Evolutionary conservation across 352 stramenopile genomes (phyloP).

Genomic region (Globisporangium spinosum): DNA sequence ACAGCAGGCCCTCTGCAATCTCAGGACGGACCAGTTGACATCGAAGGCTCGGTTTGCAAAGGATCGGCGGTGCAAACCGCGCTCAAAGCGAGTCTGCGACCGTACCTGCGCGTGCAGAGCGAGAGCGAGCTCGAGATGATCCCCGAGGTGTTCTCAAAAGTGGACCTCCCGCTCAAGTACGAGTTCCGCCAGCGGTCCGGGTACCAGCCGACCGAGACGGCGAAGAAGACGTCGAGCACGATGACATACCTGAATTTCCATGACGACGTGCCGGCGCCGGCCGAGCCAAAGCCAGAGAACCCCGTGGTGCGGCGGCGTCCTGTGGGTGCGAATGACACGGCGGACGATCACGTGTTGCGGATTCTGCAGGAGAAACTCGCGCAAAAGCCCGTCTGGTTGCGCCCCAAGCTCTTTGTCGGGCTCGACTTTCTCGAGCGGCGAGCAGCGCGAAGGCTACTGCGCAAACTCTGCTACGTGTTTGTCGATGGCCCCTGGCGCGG

Average conservation of each 20-base stretch:
- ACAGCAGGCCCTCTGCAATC: conserved; percentile 5
- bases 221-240: conserved; percentile 66
- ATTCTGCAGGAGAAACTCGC: conserved; percentile 54
- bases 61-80: conserved; percentile 35
- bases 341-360: conserved; percentile 62
- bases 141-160: conserved; percentile 81
- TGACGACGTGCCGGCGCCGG: conserved; percentile 49
- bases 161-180: conserved; percentile 80
- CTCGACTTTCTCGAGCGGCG: conserved; percentile 59
- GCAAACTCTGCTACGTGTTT: conserved; percentile 82
- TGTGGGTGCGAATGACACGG: conserved; percentile 50
- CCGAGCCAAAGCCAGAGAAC: conserved; percentile 42
- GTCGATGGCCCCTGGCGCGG: conserved; percentile 78
- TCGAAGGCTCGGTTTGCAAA: conserved; percentile 32
- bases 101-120: conserved; percentile 47
- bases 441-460: conserved; percentile 52
- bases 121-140: conserved; percentile 68
- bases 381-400: conserved; percentile 71
- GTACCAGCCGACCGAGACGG: conserved; percentile 54
- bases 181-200: conserved; percentile 75
- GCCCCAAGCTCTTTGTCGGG: conserved; percentile 62
- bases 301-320: conserved; percentile 44
- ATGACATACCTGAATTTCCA: conserved; percentile 84
- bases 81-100: conserved; percentile 51
- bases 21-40: neutral